These are phyloP conservation scores for Coemansia aciculifera DNA, from an alignment of 192 early-diverging fungal species.

Conservation along the genomic window DNA sequence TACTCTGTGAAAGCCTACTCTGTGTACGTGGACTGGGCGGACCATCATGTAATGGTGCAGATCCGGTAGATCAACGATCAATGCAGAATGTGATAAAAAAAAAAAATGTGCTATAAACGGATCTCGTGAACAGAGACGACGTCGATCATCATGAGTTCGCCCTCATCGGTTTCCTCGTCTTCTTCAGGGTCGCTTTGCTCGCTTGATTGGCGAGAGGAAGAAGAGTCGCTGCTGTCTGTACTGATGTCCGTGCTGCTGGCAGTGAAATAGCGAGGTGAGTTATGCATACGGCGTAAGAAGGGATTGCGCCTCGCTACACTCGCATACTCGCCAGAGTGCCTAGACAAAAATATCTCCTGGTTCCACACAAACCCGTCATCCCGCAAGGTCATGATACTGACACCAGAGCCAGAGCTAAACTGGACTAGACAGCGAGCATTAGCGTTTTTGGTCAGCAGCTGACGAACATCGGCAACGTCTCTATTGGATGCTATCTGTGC, in stretches of 20 bases:
- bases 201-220: neutral
- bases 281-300: constrained; percentile 27
- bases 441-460: constrained; percentile 18
- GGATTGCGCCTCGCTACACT: constrained; percentile 35
- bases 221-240: neutral
- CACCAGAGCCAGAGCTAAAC: constrained; percentile 11
- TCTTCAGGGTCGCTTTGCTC: neutral
- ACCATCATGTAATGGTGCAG: neutral
- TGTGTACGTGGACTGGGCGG: neutral
- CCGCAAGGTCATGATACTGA: constrained; percentile 39
- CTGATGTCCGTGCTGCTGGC: neutral
- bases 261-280: constrained; percentile 4
- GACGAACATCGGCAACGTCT: constrained; percentile 22
- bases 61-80: neutral
- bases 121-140: constrained; percentile 39
- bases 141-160: constrained; percentile 27
- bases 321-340: constrained; percentile 21
- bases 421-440: constrained; percentile 39
- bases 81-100: neutral
- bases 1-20: neutral
- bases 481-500: constrained; percentile 15
- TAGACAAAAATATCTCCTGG: constrained; percentile 27
- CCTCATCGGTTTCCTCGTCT: neutral
- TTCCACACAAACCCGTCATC: constrained; percentile 52
- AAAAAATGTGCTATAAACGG: constrained; percentile 2